Evolutionary conservation across 805 yeast species (phyloP).

Genomic region (Nakazawaea sp.): DNA sequence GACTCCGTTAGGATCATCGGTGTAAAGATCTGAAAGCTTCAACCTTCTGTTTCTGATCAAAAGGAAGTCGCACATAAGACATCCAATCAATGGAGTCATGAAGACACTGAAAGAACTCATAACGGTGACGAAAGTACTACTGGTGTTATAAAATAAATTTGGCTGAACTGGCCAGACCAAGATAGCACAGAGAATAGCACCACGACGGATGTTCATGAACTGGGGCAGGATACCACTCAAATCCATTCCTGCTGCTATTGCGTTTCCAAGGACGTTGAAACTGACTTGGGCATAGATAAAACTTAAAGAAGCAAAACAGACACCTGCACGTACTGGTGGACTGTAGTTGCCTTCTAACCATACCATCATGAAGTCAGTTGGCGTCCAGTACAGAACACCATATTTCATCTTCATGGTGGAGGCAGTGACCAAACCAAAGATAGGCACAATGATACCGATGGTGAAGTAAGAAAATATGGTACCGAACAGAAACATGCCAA

Average conservation of each 20-base stretch:
- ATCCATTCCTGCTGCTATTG: constrained; percentile 42
- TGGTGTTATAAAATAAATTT: constrained; percentile 30
- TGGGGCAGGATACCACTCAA: constrained; percentile 40
- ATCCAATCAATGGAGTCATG: constrained; percentile 30
- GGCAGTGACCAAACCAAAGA: constrained; percentile 38
- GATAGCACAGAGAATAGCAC: constrained; percentile 31
- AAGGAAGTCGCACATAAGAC: constrained; percentile 30
- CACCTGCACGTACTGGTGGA: constrained; percentile 36
- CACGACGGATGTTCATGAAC: constrained; percentile 35
- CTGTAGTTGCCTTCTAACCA: constrained; percentile 33
- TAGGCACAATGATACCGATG: constrained; percentile 35
- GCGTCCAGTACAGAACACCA: constrained; percentile 36
- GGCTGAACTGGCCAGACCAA: constrained; percentile 30
- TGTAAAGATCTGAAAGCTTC: constrained; percentile 33
- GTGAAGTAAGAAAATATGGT: constrained; percentile 10
- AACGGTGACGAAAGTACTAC: constrained; percentile 21
- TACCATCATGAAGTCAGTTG: constrained; percentile 29
- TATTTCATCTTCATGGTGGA: constrained; percentile 35
- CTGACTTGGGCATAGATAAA: constrained; percentile 30
- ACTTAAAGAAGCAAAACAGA: constrained; percentile 35
- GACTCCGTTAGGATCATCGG: constrained; percentile 17
- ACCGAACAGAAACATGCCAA: not conserved
- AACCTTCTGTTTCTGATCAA: constrained; percentile 30
- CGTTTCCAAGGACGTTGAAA: constrained; percentile 31
- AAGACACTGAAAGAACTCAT: constrained; percentile 23